Evolutionary conservation across 179 eudicot genomes (phyloP).

Genomic region (Monotropa hypopitys): DNA sequence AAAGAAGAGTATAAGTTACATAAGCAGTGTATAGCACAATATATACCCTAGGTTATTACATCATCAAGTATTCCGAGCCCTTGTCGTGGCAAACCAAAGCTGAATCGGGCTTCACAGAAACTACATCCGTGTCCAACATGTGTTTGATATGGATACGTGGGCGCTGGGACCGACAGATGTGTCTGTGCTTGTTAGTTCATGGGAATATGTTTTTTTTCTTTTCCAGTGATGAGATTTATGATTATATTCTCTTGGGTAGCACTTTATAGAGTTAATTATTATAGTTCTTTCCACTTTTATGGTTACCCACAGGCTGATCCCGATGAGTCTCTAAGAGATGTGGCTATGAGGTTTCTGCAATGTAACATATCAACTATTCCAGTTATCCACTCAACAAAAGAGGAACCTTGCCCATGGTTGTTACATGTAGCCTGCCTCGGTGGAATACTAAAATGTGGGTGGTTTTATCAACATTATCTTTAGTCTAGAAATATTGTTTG

Average conservation of each 20-base stretch:
- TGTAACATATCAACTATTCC: conserved; percentile 41
- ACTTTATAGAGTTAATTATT: neutral
- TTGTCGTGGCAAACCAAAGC: no score
- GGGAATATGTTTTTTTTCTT: neutral
- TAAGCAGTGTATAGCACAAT: no score
- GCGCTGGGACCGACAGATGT: neutral
- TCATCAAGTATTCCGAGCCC: no score
- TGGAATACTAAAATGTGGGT: conserved; percentile 37
- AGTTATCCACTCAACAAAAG: conserved; percentile 19
- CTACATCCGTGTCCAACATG: neutral
- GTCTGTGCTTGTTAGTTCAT: neutral
- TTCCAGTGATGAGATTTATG: neutral
- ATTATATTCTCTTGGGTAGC: neutral
- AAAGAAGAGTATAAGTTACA: no score
- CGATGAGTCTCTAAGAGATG: conserved; percentile 31
- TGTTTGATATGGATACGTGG: neutral
- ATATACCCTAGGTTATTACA: no score
- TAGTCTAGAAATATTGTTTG: neutral
- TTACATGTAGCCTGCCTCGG: conserved; percentile 42
- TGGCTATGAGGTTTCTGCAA: conserved; percentile 31
- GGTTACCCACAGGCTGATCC: conserved; percentile 34
- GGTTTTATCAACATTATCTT: conserved; percentile 8
- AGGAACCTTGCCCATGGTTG: conserved; percentile 27
- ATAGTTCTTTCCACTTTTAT: neutral
- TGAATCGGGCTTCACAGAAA: no score